Percentiles rank a stretch among this genome's conserved stretches.
phyloP scores from a whole-genome alignment of 2,329 filamentous ascomycete species.

The Aspergillus alliaceus region DNA sequence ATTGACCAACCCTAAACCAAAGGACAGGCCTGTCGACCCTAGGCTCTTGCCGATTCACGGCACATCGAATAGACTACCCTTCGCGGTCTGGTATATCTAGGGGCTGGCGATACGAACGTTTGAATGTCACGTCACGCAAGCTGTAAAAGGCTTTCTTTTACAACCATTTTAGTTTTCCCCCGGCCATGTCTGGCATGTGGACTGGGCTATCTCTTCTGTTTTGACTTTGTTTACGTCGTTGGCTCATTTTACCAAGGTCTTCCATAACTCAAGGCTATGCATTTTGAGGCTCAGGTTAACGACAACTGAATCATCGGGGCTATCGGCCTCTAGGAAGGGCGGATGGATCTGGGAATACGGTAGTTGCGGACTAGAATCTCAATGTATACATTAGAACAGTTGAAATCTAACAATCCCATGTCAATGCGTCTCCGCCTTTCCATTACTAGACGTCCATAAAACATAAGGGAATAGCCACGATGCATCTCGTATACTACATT shows the following conservation, averaged over 20 bases:
- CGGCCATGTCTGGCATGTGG: not conserved
- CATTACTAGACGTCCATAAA: not conserved
- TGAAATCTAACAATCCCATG: not conserved
- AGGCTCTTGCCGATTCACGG: constrained; percentile 36
- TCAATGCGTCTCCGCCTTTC: not conserved
- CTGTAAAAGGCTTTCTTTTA: not conserved
- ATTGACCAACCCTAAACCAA: constrained; percentile 28
- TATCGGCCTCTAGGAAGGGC: not conserved
- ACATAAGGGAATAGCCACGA: not conserved
- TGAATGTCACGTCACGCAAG: not conserved
- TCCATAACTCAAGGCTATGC: not conserved
- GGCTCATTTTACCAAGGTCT: not conserved
- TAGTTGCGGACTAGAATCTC: constrained; percentile 5
- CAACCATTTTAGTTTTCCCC: not conserved
- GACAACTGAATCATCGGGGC: constrained; percentile 9
- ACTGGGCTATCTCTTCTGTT: not conserved
- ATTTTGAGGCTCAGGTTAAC: constrained; percentile 1
- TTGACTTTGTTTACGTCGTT: not conserved
- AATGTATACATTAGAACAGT: not conserved
- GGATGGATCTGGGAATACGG: constrained; percentile 11
- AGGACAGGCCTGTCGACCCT: constrained; percentile 30
- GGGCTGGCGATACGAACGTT: not conserved
- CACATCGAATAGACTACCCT: constrained; percentile 28
- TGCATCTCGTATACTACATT: not conserved
- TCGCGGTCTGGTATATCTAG: constrained; percentile 45